phyloP scores from a whole-genome alignment of 257 asterid genomes.

The Cruciata laevipes region DNA sequence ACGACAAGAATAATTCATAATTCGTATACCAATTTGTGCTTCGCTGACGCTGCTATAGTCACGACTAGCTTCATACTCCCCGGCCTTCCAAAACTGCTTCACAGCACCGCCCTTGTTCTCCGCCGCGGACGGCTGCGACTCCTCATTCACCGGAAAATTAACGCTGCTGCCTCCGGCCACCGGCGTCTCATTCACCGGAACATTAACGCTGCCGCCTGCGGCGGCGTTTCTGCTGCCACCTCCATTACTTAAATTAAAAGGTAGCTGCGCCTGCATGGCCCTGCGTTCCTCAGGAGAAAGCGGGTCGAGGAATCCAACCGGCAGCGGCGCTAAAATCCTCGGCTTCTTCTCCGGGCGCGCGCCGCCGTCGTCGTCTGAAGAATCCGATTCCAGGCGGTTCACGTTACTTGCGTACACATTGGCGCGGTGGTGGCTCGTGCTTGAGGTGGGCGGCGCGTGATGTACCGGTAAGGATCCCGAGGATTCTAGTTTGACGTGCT shows the following conservation, averaged over 20 bases:
- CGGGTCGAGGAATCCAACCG: conserved; percentile 69
- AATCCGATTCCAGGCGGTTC: not conserved
- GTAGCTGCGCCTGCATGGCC: conserved; percentile 14
- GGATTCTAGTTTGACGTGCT: not conserved
- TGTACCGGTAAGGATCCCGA: not conserved
- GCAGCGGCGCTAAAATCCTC: conserved; percentile 26
- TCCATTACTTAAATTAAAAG: not conserved
- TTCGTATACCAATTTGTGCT: conserved; percentile 23
- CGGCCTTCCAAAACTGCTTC: conserved; percentile 80
- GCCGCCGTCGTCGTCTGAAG: not conserved
- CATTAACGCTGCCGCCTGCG: not conserved
- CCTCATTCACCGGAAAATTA: conserved; percentile 3
- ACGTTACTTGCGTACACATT: not conserved
- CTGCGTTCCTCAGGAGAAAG: conserved; percentile 23
- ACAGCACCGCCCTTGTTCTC: not conserved
- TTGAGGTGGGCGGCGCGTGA: not conserved
- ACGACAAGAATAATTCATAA: not conserved
- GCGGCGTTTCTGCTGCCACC: not conserved
- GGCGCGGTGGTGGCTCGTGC: not conserved
- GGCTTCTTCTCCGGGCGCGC: conserved; percentile 28
- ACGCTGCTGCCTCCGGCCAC: not conserved
- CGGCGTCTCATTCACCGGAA: conserved; percentile 8
- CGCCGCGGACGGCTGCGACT: not conserved
- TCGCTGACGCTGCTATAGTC: conserved; percentile 15
- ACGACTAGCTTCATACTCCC: conserved; percentile 43